Evolutionary conservation across 345 rosid genomes (phyloP), one percentile per base, ranked within the genome.

Genomic region (Raphanus sativus): DNA sequence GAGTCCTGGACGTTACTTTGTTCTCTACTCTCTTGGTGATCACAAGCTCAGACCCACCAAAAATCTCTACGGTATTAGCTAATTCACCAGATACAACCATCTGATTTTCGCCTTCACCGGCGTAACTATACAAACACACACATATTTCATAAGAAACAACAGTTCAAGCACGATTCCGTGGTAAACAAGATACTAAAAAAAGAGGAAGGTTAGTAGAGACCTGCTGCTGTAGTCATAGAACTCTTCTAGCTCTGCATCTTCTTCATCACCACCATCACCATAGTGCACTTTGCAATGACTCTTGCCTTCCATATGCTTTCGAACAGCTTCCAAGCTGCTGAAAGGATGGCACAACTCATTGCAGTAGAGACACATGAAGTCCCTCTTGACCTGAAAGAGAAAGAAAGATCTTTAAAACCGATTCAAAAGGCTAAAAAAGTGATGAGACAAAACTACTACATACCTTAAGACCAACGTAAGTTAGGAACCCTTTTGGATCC

Each of bases 251-350:
- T 95, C 98, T 13, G 84, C 98, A 81, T 95, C 99, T 78, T 95
- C 99, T 0, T 95, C 96, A 25, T 91, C 97, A 63, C 80, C 93
- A 10, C 88, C 98, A 76, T 90, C 92, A 61, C 99, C 99, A 58
- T 83, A 95, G 79, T 92, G 99, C 59, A 95, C 93, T 85, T 85
- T 95, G 88, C 99, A 95, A 74, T 95, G 99, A 74, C 93, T 45
- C 78, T 92, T 95, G 6, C 98, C 98, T n/a, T 70, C 89, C 98
- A 96, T 93, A 70, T 96, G 99, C 84, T 93, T 93, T 71, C 99
- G 77, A 68, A 96, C 99, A 63, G 98, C 99, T 87, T 93, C 99
- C 77, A 91, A 80, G 79, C 93, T 88, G 67, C 70, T 75, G 70
- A 96, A 96, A 33, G 97, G 89, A 74, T 83, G 92, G 61, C 98